phyloP scores from a whole-genome alignment of 192 early-diverging fungal genomes.

The Coemansia sp. region DNA sequence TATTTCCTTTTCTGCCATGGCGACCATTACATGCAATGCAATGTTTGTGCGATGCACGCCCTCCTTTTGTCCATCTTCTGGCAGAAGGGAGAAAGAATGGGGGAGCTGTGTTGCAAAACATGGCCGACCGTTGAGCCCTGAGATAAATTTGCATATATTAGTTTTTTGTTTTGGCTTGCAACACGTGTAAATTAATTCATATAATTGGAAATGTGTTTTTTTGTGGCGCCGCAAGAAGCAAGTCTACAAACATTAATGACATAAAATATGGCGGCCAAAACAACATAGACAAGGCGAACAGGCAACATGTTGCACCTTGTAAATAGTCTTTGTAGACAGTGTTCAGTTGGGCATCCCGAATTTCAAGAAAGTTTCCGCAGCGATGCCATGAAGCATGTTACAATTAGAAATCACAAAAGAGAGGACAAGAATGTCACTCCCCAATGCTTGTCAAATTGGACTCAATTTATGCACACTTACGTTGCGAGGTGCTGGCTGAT shows the following conservation, averaged over 20 bases:
- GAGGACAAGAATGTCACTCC: neutral
- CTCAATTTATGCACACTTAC: slow-evolving; percentile 19
- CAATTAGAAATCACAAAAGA: neutral
- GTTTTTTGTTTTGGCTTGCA: neutral
- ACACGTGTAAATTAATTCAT: slow-evolving; percentile 8
- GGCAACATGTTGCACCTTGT: neutral
- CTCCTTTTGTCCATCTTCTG: neutral
- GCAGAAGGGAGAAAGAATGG: neutral
- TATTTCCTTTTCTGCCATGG: slow-evolving; percentile 5
- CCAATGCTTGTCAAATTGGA: neutral
- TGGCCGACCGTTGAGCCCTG: neutral
- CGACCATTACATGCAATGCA: slow-evolving; percentile 6
- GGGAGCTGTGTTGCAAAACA: neutral
- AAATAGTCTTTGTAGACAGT: neutral
- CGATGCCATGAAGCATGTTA: neutral
- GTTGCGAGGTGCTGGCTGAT: neutral
- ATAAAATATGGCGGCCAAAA: neutral
- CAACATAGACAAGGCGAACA: neutral
- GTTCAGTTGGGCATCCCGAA: neutral
- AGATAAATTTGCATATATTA: slow-evolving; percentile 4
- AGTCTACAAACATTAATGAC: neutral
- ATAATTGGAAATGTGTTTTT: slow-evolving; percentile 1
- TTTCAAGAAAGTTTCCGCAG: slow-evolving; percentile 4
- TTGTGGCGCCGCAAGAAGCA: neutral
- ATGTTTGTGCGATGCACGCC: slow-evolving; percentile 1